Evolutionary conservation across 2,329 filamentous ascomycete species (phyloP).

Genomic region (Ramularia collo-cygni): DNA sequence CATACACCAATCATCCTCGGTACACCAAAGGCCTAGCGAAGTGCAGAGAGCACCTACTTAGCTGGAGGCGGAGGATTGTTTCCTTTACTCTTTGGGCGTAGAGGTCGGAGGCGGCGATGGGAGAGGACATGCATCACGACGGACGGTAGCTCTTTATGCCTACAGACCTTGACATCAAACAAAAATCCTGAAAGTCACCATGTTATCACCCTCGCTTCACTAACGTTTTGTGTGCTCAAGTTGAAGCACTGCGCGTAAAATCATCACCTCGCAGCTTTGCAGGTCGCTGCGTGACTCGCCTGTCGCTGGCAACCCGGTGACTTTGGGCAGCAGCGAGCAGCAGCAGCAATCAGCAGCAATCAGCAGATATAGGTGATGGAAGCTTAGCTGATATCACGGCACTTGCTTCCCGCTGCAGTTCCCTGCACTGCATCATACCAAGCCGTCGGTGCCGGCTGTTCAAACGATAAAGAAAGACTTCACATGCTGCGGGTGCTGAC

Average conservation of each 20-base stretch:
- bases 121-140: conserved; percentile 16
- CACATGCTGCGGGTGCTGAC: no score
- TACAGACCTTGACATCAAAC: conserved; percentile 16
- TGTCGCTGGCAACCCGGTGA: no score
- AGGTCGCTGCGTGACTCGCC: not conserved
- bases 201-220: conserved; percentile 1
- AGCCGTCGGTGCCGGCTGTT: no score
- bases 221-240: no score
- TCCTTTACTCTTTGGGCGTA: conserved; percentile 21
- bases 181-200: conserved; percentile 16
- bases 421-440: not conserved
- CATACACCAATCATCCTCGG: conserved; percentile 10
- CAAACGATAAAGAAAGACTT: no score
- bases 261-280: no score
- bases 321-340: conserved; percentile 2
- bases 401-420: not conserved
- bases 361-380: not conserved
- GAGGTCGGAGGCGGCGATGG: conserved; percentile 18
- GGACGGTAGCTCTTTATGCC: conserved; percentile 15
- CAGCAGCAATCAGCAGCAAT: not conserved
- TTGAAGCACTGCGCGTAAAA: no score
- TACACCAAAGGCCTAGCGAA: conserved; percentile 20
- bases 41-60: conserved; percentile 17
- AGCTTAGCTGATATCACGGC: not conserved
- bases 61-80: conserved; percentile 20